Evolutionary conservation across 805 yeast genomes (phyloP), one percentile per base, ranked within the genome.

Genomic region (Candida cerambycidarum): DNA sequence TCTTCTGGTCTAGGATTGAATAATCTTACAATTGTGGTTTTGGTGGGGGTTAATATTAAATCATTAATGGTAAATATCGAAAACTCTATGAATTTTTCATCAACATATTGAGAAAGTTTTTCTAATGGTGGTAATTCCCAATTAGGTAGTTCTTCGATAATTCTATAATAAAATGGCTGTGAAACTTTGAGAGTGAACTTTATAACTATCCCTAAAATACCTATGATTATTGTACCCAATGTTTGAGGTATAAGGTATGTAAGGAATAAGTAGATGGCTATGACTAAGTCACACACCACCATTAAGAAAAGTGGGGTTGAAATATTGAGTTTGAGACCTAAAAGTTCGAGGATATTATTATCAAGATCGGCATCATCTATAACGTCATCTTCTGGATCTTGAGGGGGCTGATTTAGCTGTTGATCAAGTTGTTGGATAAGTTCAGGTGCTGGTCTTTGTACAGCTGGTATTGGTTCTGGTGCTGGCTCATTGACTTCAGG

Each of bases 171-270:
- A 9, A 31, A 17, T 10, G 40, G 32, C 9, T 21, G 16, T 2
- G 3, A 4, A 12, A 34, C n/a, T 14, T 3, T 17, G n/a, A 14
- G 4, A 11, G 18, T 12, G 5, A 30, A 24, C 2, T 7, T 12
- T 10, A 36, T 16, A 14, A 24, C 2, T 13, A 29, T 17, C 2
- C 39, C 42, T 14, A 42, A 32, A 14, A 12, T 23, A 12, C 18
- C 11, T 4, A 32, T 24, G 12, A 41, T 44, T 11, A 52, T 39
- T 38, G 56, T 54, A 8, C 83, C 84, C 3, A 75, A 34, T 32
- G 70, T 51, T 5, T 76, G 71, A 9, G 85, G 83, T 2, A 76
- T 46, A 13, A 73, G 59, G 50, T 77, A 79, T 0, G 75, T 61
- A 11, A 67, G 33, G 23, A 71, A 59, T 29, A 77, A 53, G 44